Evolutionary conservation across 768 basidiomycete genomes (phyloP).

Genomic region (Trametes meyenii): DNA sequence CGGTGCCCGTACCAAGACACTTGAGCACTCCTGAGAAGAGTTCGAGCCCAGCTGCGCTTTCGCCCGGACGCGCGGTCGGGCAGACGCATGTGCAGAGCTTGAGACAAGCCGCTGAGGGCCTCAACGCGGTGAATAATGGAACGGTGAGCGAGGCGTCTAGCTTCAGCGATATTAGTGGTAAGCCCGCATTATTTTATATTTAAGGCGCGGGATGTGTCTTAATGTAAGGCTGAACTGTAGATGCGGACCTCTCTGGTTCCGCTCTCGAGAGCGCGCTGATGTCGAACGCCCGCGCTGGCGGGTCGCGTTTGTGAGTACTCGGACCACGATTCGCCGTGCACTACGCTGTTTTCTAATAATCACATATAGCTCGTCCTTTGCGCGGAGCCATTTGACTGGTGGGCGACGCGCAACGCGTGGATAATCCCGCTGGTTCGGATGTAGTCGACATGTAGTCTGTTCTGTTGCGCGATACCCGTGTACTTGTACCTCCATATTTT

Average conservation of each 20-base stretch:
- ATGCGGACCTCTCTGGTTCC: slow-evolving; percentile 76
- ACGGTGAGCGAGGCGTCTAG: slow-evolving; percentile 76
- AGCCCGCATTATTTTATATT: slow-evolving; percentile 25
- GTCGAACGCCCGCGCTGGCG: slow-evolving; percentile 69
- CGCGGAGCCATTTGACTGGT: slow-evolving; percentile 26
- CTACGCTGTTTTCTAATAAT: neutral
- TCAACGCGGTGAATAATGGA: slow-evolving; percentile 60
- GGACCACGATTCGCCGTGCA: neutral
- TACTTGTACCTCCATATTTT: neutral
- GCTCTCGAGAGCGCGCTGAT: slow-evolving; percentile 79
- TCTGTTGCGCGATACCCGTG: too few species aligned
- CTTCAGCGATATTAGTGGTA: slow-evolving; percentile 87
- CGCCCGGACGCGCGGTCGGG: slow-evolving; percentile 56
- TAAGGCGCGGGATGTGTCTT: neutral
- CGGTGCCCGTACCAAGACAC: slow-evolving; percentile 23
- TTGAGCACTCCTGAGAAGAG: slow-evolving; percentile 56
- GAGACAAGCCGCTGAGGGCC: slow-evolving; percentile 15
- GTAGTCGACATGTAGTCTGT: too few species aligned
- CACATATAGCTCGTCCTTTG: slow-evolving; percentile 27
- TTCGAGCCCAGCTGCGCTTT: slow-evolving; percentile 61
- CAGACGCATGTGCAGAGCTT: slow-evolving; percentile 34
- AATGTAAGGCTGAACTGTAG: slow-evolving; percentile 36
- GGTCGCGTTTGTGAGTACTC: slow-evolving; percentile 69
- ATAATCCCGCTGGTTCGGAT: neutral
- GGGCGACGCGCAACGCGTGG: slow-evolving; percentile 18